phyloP scores from a whole-genome alignment of 139 green algal genomes.

The Chlorella sp. region DNA sequence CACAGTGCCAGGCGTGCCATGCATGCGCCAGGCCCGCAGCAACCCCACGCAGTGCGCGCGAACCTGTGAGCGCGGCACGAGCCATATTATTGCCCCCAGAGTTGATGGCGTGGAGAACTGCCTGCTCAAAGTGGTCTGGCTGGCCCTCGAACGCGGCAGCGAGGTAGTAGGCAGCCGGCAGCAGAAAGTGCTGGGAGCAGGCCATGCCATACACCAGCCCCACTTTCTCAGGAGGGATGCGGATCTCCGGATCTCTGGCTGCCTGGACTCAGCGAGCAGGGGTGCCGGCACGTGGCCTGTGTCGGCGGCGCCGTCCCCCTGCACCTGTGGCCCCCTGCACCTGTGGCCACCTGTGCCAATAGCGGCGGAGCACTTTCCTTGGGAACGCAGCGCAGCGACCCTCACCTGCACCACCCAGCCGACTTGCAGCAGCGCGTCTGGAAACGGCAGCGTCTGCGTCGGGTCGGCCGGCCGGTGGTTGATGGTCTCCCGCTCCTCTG shows the following conservation, averaged over 20 bases:
- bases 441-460: slow-evolving; percentile 13
- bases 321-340: background rate
- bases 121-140: slow-evolving; percentile 18
- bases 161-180: slow-evolving; percentile 28
- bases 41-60: background rate
- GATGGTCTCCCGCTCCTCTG: slow-evolving; percentile 1
- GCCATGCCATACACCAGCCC: slow-evolving; percentile 26
- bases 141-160: slow-evolving; percentile 2
- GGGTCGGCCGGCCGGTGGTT: slow-evolving; percentile 1
- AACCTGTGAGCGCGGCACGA: slow-evolving; percentile 24
- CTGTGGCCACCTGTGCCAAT: too few relatives aligned
- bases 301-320: background rate
- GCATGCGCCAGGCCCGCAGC: background rate
- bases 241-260: background rate
- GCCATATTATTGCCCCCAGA: slow-evolving; percentile 35
- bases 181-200: slow-evolving; percentile 33
- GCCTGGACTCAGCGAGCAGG: background rate
- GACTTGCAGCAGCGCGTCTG: slow-evolving; percentile 19
- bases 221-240: slow-evolving; percentile 25
- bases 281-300: background rate
- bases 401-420: slow-evolving; percentile 17
- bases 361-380: too few relatives aligned
- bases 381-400: too few relatives aligned
- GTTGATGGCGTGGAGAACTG: slow-evolving; percentile 26
- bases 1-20: background rate